A percentile compares a stretch with the other conserved stretches of the same genome.
These are phyloP conservation scores for Ceratobasidium papillatum DNA, from an alignment of 1,284 basidiomycete species.

Conservation along the genomic window DNA sequence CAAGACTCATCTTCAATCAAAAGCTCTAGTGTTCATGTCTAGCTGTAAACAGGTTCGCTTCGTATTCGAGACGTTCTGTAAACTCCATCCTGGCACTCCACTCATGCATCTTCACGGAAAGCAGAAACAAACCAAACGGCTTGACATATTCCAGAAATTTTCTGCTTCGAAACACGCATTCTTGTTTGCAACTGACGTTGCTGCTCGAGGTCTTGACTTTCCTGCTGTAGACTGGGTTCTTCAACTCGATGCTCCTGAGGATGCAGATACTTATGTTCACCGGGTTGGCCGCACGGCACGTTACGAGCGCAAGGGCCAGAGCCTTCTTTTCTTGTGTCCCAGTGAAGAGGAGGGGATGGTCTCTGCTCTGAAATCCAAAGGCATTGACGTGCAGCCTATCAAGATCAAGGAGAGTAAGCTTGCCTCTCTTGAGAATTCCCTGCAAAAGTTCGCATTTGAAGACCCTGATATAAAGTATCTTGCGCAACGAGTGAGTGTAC, in stretches of 20 bases:
- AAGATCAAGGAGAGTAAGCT: slow-evolving; percentile 93
- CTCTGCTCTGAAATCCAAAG: slow-evolving; percentile 74
- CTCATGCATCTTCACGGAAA: slow-evolving; percentile 95
- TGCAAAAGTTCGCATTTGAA: slow-evolving; percentile 94
- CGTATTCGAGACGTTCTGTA: slow-evolving; percentile 95
- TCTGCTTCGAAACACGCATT: slow-evolving; percentile 80
- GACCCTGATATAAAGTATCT: slow-evolving; percentile 98
- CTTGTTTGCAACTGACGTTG: slow-evolving; percentile 96
- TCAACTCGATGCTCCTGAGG: slow-evolving; percentile 97
- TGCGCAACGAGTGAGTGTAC: slow-evolving; percentile 79
- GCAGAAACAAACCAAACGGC: slow-evolving; percentile 91
- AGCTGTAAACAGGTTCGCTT: slow-evolving; percentile 94
- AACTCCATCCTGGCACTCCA: slow-evolving; percentile 92
- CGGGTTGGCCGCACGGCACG: slow-evolving; percentile 95
- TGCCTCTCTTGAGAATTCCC: slow-evolving; percentile 83
- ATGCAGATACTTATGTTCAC: slow-evolving; percentile 98
- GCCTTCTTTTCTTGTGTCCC: slow-evolving; percentile 83
- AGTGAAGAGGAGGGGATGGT: slow-evolving; percentile 94
- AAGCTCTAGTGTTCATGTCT: slow-evolving; percentile 94
- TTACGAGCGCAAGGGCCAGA: slow-evolving; percentile 91
- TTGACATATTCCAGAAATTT: slow-evolving; percentile 85
- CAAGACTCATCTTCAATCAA: slow-evolving; percentile 91
- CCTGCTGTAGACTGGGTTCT: slow-evolving; percentile 97
- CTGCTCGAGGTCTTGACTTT: slow-evolving; percentile 96
- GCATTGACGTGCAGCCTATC: slow-evolving; percentile 81